Evolutionary conservation across 2,329 filamentous ascomycete species (phyloP).

Genomic region (Beauveria australis): DNA sequence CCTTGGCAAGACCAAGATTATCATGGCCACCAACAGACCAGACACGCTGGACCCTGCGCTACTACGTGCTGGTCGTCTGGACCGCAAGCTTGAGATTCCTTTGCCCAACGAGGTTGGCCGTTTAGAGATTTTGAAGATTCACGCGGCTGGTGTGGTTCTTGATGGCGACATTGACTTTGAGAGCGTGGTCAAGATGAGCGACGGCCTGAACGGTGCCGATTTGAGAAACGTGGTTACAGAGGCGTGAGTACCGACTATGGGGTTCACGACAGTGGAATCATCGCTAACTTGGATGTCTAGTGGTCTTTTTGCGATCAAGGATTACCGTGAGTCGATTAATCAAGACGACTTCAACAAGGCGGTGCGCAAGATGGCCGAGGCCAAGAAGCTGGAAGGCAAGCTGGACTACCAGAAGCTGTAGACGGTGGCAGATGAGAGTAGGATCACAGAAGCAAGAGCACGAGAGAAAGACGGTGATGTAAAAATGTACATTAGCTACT

Average conservation of each 20-base stretch:
- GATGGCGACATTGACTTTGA: slow-evolving; percentile 98
- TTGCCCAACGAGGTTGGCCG: slow-evolving; percentile 94
- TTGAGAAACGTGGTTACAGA: slow-evolving; percentile 96
- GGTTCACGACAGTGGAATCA: too few species aligned
- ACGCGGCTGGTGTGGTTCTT: slow-evolving; percentile 73
- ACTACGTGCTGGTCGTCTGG: slow-evolving; percentile 83
- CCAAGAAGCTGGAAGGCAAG: slow-evolving; percentile 98
- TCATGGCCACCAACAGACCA: slow-evolving; percentile 98
- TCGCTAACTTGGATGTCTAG: slow-evolving; percentile 33
- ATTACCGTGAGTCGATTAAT: slow-evolving; percentile 90
- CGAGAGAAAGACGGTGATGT: background rate
- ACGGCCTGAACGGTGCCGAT: slow-evolving; percentile 95
- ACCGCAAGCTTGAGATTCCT: slow-evolving; percentile 96
- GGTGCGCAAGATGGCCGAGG: slow-evolving; percentile 91
- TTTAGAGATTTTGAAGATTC: slow-evolving; percentile 96
- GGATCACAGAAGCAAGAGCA: background rate
- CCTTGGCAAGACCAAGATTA: slow-evolving; percentile 98
- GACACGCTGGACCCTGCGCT: slow-evolving; percentile 93
- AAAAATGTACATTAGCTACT: slow-evolving; percentile 11
- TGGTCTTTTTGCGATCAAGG: slow-evolving; percentile 95
- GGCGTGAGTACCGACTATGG: slow-evolving; percentile 61
- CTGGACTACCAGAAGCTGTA: slow-evolving; percentile 95
- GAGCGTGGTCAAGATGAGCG: slow-evolving; percentile 99
- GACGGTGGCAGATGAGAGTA: slow-evolving; percentile 10
- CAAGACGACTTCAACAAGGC: slow-evolving; percentile 99